Base-by-base conservation (phyloP, 148 eudicot species). In the Persicaria maculosa region DNA sequence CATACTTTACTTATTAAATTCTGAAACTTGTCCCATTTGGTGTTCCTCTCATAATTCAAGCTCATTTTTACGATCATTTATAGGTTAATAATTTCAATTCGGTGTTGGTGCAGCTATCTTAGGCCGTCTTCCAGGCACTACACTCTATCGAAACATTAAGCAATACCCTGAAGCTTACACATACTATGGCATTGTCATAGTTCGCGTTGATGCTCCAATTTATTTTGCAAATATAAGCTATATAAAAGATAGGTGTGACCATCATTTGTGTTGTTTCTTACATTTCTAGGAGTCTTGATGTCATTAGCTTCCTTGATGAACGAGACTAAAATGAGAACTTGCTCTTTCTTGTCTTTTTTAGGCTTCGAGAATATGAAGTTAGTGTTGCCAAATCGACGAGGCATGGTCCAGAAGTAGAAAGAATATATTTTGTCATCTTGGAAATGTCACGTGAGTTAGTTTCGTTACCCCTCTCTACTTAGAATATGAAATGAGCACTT, bases 91-190 rank as follows among this genome's bases (percentile, higher is more conserved):
- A 0, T 19, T 54, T 15, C 7, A 20, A 6, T 3, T 55, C 19
- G 8, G 22, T 55, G n/a, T 25, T 68, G 10, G 59, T 82, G 81
- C 97, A 96, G 99, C 97, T 82, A 86, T 86, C 75, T 79, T 96
- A 85, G 99, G 99, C 22, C 97, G 99, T 55, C 96, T 96, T 75
- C 99, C 99, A 0, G 99, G 99, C 40, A 96, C 99, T 69, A 96
- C 97, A 53, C 83, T 92, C 19, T 96, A 96, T 71, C 86, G 99
- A 77, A 96, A 96, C 85, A 80, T 79, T 75, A 76, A 84, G 78
- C 99, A 96, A 79, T 96, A 96, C 79, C 94, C 99, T 25, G 99
- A 96, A 83, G 97, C 94, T 77, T 90, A 90, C 81, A 86, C 90
- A 40, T 90, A 96, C 84, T 84, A 88, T 44, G 99, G 99, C 20